phyloP scores from a whole-genome alignment of 768 basidiomycete species.

The Kwoniella sp. region DNA sequence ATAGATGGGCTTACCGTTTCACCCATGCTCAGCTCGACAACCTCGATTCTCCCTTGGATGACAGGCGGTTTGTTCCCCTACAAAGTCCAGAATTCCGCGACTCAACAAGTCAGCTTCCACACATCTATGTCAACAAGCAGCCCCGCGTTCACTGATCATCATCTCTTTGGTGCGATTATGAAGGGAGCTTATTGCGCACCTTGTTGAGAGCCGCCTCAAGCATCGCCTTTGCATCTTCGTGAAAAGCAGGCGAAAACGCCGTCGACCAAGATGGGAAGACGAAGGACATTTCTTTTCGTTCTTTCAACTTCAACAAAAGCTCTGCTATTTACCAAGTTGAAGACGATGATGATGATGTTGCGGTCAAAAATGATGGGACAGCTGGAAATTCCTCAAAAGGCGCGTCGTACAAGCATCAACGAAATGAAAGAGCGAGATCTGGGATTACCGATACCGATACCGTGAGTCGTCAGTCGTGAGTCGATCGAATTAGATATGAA shows the following conservation, averaged over 20 bases:
- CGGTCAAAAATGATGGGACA: no score
- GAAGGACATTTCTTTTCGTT: constrained; percentile 57
- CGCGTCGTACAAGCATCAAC: no score
- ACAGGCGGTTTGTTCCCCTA: constrained; percentile 97
- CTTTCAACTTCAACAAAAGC: not conserved
- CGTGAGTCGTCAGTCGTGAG: no score
- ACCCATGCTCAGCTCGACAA: constrained; percentile 99
- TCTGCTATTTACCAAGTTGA: not conserved
- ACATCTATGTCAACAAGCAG: no score
- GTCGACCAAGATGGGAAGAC: constrained; percentile 80
- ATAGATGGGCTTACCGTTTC: constrained; percentile 72
- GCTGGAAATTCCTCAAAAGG: no score
- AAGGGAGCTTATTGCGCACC: constrained; percentile 37
- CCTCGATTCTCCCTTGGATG: constrained; percentile 95
- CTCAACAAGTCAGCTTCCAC: no score
- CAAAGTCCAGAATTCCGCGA: constrained; percentile 34
- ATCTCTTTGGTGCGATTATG: no score
- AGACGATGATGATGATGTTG: not conserved
- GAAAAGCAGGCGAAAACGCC: constrained; percentile 93
- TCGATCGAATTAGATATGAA: no score
- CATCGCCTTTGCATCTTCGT: constrained; percentile 93
- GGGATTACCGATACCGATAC: no score
- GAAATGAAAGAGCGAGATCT: no score
- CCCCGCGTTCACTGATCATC: no score
- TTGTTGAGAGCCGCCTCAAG: constrained; percentile 67